Percentiles rank a stretch among this genome's conserved stretches.
These are phyloP conservation scores for Termitomyces sp. DNA, from an alignment of 768 basidiomycete species.

Conservation along the genomic window DNA sequence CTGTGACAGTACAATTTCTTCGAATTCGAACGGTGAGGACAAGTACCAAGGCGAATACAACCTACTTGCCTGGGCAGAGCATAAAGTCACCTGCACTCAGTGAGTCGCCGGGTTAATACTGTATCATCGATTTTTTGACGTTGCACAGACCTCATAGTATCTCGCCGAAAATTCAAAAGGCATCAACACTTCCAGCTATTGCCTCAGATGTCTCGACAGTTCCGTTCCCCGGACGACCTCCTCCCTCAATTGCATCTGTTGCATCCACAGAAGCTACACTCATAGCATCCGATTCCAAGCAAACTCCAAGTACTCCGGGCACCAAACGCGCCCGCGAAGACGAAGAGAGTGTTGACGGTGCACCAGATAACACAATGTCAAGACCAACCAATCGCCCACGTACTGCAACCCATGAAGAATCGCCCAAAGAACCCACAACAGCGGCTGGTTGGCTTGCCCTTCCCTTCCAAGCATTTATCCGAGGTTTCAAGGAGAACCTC, in stretches of 20 bases:
- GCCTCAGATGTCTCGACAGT: slow-evolving; percentile 8
- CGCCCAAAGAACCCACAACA: slow-evolving; percentile 42
- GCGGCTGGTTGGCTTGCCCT: slow-evolving; percentile 57
- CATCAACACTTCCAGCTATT: slow-evolving; percentile 2
- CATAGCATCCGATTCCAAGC: slow-evolving; percentile 22
- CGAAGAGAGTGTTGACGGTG: slow-evolving; percentile 20
- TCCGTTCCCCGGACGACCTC: slow-evolving; percentile 14
- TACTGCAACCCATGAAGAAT: slow-evolving; percentile 40
- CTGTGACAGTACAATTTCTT: slow-evolving; percentile 43
- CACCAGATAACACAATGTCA: slow-evolving; percentile 28
- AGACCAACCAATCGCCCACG: slow-evolving; percentile 52
- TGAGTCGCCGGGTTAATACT: slow-evolving; percentile 1
- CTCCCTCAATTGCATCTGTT: slow-evolving; percentile 28
- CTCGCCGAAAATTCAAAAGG: slow-evolving; percentile 2
- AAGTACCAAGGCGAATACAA: slow-evolving; percentile 63
- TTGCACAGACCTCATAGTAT: not conserved
- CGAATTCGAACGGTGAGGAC: slow-evolving; percentile 37
- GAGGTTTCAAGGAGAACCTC: slow-evolving; percentile 65
- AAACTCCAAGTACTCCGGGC: slow-evolving; percentile 24
- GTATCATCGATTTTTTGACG: not conserved
- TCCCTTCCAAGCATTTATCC: slow-evolving; percentile 61
- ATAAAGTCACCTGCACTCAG: slow-evolving; percentile 47
- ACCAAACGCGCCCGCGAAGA: slow-evolving; percentile 51
- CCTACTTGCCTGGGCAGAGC: slow-evolving; percentile 57
- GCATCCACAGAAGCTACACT: slow-evolving; percentile 33